Percentiles rank a stretch among this genome's conserved stretches.
phyloP scores from a whole-genome alignment of 139 green algal species.

The Chlorella sp. region DNA sequence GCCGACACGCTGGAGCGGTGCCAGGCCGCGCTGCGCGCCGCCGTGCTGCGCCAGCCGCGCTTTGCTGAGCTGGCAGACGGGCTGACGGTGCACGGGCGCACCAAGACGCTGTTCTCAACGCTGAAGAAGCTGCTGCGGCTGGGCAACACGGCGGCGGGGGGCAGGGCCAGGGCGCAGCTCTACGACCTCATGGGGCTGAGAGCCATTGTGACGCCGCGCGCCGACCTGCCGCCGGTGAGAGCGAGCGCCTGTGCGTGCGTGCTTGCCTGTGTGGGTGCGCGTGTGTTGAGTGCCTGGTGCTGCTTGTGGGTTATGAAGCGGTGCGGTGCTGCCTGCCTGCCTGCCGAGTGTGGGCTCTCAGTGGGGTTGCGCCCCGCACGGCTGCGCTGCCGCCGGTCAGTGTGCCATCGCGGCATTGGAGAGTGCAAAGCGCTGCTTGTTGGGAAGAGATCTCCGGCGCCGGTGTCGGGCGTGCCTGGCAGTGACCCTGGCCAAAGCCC shows the following conservation, averaged over 20 bases:
- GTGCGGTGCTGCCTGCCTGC: too few species aligned
- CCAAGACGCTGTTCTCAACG: conserved; percentile 90
- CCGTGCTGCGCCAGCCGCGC: conserved; percentile 42
- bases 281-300: too few species aligned
- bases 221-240: conserved; percentile 34
- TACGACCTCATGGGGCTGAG: conserved; percentile 94
- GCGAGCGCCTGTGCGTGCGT: too few species aligned
- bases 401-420: neutral
- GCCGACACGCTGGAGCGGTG: conserved; percentile 62
- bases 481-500: too few species aligned
- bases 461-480: too few species aligned
- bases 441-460: too few species aligned
- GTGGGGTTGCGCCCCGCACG: neutral
- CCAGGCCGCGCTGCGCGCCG: conserved; percentile 29
- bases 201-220: conserved; percentile 75
- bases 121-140: conserved; percentile 95
- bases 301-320: too few species aligned
- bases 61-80: conserved; percentile 65
- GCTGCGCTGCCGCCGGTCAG: neutral
- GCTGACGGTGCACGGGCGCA: conserved; percentile 55
- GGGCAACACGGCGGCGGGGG: conserved; percentile 68
- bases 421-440: neutral
- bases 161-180: conserved; percentile 73
- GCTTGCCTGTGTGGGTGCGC: too few species aligned
- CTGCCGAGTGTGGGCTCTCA: neutral